A percentile compares a stretch with the other conserved stretches of the same genome.
phyloP scores from a whole-genome alignment of 1,139 yeast species.

The Yamadazyma atlantica region DNA sequence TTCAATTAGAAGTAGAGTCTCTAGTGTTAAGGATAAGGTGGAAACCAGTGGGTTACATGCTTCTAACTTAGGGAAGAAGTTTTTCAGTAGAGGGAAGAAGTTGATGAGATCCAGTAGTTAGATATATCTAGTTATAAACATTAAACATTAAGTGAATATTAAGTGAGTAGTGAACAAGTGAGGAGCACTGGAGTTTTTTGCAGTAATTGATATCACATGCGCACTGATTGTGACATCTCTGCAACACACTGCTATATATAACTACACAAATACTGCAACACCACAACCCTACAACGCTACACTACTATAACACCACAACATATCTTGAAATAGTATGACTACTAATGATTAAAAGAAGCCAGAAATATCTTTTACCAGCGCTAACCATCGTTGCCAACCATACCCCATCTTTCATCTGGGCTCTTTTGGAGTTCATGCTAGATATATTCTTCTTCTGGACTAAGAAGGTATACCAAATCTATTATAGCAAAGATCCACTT shows the following conservation, averaged over 20 bases:
- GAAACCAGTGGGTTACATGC: slow-evolving; percentile 45
- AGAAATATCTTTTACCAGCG: slow-evolving; percentile 21
- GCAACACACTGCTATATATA: neutral
- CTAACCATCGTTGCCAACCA: slow-evolving; percentile 38
- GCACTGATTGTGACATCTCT: too few relatives aligned
- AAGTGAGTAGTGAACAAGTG: too few relatives aligned
- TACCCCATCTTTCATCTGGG: slow-evolving; percentile 64
- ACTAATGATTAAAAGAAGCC: slow-evolving; percentile 4
- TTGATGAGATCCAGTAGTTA: slow-evolving; percentile 20
- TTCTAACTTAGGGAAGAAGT: slow-evolving; percentile 42
- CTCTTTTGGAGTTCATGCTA: slow-evolving; percentile 52
- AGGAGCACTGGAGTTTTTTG: too few relatives aligned
- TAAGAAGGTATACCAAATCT: slow-evolving; percentile 35
- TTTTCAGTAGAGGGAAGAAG: slow-evolving; percentile 42
- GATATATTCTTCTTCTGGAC: slow-evolving; percentile 67
- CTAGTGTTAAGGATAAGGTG: slow-evolving; percentile 45
- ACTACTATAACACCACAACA: too few relatives aligned
- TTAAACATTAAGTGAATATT: too few relatives aligned
- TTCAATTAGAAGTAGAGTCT: slow-evolving; percentile 42
- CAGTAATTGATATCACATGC: too few relatives aligned
- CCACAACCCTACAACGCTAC: neutral
- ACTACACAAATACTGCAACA: too few relatives aligned
- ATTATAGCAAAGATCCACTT: slow-evolving; percentile 40
- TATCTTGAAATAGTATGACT: too few relatives aligned
- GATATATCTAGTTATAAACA: too few relatives aligned